Percentiles rank a stretch among this genome's conserved stretches.
These are phyloP conservation scores for Kandelia obovata DNA, from an alignment of 345 rosid genomes.

Conservation along the genomic window DNA sequence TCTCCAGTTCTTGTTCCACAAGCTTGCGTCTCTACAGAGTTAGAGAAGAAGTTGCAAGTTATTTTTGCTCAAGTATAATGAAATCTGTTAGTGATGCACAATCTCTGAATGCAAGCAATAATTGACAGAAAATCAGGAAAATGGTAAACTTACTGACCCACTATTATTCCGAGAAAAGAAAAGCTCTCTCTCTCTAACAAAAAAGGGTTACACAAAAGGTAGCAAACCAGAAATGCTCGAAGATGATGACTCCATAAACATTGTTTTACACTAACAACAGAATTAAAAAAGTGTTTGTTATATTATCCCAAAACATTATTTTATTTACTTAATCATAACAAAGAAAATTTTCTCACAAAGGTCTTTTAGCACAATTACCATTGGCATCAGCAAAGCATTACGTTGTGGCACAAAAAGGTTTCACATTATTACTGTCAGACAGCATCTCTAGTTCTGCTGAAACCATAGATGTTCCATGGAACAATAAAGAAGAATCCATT, in stretches of 20 bases:
- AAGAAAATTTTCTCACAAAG: too few species aligned
- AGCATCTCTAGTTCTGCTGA: too few species aligned
- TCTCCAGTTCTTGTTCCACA: conserved; percentile 74
- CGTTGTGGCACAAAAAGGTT: too few species aligned
- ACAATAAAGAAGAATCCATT: too few species aligned
- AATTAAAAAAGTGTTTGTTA: too few species aligned
- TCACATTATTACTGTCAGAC: too few species aligned
- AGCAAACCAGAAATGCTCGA: not conserved
- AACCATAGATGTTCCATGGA: too few species aligned
- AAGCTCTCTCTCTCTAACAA: not conserved
- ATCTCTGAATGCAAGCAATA: not conserved
- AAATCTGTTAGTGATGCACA: conserved; percentile 5
- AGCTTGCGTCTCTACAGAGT: conserved; percentile 52
- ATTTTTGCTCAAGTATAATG: conserved; percentile 7
- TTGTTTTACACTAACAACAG: too few species aligned
- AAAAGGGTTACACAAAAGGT: not conserved
- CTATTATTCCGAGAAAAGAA: not conserved
- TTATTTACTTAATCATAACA: too few species aligned
- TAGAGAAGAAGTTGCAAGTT: conserved; percentile 11
- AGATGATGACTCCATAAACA: not conserved
- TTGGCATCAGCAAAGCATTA: too few species aligned
- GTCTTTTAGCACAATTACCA: too few species aligned
- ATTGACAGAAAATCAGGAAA: not conserved
- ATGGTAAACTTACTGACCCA: conserved; percentile 3
- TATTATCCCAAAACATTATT: too few species aligned